Evolutionary conservation across 768 basidiomycete species (phyloP).

Genomic region (Daedalea quercina): DNA sequence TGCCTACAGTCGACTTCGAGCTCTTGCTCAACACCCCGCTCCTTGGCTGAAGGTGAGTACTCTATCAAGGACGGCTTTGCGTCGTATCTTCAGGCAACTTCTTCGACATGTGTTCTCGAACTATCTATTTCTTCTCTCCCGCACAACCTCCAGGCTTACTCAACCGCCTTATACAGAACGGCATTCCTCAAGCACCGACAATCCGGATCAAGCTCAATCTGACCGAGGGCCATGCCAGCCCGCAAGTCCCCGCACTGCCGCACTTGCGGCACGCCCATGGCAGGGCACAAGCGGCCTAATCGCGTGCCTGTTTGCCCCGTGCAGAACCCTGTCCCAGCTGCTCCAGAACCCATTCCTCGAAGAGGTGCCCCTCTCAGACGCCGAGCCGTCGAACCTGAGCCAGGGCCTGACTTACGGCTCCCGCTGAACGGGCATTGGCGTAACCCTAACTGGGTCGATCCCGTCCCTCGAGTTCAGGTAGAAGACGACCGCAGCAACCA

Average conservation of each 20-base stretch:
- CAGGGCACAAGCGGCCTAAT: constrained; percentile 30
- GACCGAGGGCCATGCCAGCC: constrained; percentile 4
- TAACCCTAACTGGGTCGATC: constrained; percentile 29
- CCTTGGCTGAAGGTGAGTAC: not conserved
- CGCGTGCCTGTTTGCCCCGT: constrained; percentile 27
- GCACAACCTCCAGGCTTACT: no score
- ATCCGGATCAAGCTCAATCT: not conserved
- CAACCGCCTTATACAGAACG: not conserved
- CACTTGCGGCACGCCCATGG: constrained; percentile 30
- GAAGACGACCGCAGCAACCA: constrained; percentile 8
- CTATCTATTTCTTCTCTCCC: not conserved
- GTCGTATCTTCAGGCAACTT: not conserved
- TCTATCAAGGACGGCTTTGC: not conserved
- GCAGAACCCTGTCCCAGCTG: not conserved
- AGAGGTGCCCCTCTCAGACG: not conserved
- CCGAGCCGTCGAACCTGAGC: constrained; percentile 1
- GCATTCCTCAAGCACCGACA: not conserved
- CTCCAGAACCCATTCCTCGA: constrained; percentile 3
- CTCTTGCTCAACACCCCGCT: not conserved
- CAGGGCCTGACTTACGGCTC: constrained; percentile 9
- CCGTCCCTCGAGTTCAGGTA: constrained; percentile 5
- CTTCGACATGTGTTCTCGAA: not conserved
- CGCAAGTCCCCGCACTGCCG: constrained; percentile 29
- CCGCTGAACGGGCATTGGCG: constrained; percentile 20
- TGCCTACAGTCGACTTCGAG: not conserved